A percentile compares a stretch with the other conserved stretches of the same genome.
These are phyloP conservation scores for Botrytis medusae DNA, from an alignment of 2,329 filamentous ascomycete genomes.

Conservation along the genomic window DNA sequence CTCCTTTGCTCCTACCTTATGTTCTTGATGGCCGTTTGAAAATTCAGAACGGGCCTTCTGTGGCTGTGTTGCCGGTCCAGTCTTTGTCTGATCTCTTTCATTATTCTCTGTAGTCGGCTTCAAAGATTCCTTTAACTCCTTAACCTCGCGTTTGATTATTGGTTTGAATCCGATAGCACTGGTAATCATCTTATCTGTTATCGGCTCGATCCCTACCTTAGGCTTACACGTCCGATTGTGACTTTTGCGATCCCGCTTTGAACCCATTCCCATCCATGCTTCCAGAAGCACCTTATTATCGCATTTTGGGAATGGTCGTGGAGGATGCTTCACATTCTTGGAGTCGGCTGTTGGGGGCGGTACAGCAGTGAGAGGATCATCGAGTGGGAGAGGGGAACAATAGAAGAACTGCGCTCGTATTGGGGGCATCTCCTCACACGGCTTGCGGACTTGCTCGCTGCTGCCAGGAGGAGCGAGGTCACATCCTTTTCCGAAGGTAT, in stretches of 20 bases:
- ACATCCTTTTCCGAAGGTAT: conserved; percentile 40
- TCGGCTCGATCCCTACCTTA: conserved; percentile 7
- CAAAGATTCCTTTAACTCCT: not conserved
- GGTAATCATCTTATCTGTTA: not conserved
- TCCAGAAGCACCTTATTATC: conserved; percentile 80
- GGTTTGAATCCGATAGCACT: not conserved
- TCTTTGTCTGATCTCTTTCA: not conserved
- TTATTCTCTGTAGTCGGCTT: not conserved
- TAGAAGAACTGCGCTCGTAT: conserved; percentile 81
- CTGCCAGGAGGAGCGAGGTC: conserved; percentile 28
- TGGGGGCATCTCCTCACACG: conserved; percentile 52
- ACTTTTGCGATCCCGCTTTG: conserved; percentile 48
- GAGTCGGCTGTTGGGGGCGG: conserved; percentile 52
- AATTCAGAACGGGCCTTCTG: not conserved
- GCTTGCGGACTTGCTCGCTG: conserved; percentile 19
- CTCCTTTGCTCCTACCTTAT: not conserved
- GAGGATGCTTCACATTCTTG: conserved; percentile 56
- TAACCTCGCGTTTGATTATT: conserved; percentile 4
- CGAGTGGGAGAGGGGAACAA: conserved; percentile 75
- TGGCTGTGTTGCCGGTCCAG: not conserved
- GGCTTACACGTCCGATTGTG: conserved; percentile 43
- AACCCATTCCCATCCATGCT: conserved; percentile 67
- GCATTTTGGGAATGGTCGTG: conserved; percentile 74
- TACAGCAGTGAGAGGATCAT: conserved; percentile 76
- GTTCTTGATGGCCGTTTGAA: not conserved